phyloP scores from a whole-genome alignment of 106 monocot genomes.

The Dendrobium nobile region DNA sequence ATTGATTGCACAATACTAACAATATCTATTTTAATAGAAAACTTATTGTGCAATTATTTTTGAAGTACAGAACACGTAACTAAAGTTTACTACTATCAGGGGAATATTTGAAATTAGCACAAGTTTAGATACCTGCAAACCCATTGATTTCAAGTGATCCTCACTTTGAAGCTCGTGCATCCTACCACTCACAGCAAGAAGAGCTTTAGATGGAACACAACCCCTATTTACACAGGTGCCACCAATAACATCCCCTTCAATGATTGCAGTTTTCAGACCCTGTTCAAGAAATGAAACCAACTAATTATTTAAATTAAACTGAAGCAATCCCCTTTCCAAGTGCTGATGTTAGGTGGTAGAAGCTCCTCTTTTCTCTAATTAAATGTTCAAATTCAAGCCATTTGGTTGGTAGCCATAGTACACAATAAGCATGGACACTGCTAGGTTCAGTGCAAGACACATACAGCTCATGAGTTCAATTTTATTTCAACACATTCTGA shows the following conservation, averaged over 20 bases:
- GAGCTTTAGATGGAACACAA: slow-evolving; percentile 98
- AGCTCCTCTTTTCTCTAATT: background rate
- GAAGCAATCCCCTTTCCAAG: background rate
- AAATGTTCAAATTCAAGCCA: background rate
- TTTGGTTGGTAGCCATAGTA: background rate
- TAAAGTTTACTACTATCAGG: background rate
- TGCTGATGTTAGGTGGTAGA: background rate
- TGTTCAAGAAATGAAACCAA: slow-evolving; percentile 6
- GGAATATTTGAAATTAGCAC: background rate
- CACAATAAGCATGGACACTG: too few species aligned
- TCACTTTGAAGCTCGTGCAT: slow-evolving; percentile 92
- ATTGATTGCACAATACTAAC: background rate
- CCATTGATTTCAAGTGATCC: slow-evolving; percentile 82
- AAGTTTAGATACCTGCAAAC: slow-evolving; percentile 56
- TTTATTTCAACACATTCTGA: background rate
- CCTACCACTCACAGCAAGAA: slow-evolving; percentile 96
- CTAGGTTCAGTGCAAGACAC: background rate
- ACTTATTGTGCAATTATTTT: background rate
- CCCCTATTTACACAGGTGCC: slow-evolving; percentile 99
- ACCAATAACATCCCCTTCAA: slow-evolving; percentile 93
- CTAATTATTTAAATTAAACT: slow-evolving; percentile 1
- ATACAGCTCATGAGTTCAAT: background rate
- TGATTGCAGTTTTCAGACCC: slow-evolving; percentile 92
- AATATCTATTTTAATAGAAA: slow-evolving; percentile 1
- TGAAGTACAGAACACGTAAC: background rate